These are phyloP conservation scores for Zasmidium angulare DNA, from an alignment of 2,329 filamentous ascomycete genomes.

Conservation along the genomic window DNA sequence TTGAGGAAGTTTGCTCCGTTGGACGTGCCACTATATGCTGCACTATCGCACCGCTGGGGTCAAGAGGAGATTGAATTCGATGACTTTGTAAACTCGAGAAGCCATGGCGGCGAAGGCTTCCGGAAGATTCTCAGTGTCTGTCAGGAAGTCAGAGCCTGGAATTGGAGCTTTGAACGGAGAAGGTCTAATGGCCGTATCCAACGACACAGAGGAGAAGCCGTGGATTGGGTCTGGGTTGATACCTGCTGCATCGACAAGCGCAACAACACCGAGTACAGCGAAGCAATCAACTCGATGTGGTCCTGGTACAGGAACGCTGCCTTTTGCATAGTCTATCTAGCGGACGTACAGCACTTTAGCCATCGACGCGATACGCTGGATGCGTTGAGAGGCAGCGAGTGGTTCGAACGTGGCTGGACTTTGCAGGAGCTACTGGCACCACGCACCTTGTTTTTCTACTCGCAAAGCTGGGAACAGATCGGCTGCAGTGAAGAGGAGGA, in stretches of 20 bases:
- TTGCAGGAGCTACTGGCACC: constrained; percentile 7
- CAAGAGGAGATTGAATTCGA: constrained; percentile 13
- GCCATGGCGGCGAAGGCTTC: background rate
- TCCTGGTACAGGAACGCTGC: constrained; percentile 18
- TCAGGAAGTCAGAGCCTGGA: background rate
- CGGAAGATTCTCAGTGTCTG: background rate
- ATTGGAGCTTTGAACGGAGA: background rate
- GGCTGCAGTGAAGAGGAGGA: constrained; percentile 4
- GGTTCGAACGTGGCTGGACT: constrained; percentile 6
- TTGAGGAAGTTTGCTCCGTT: constrained; percentile 18
- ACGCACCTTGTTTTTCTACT: background rate
- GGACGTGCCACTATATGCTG: constrained; percentile 13
- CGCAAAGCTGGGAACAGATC: constrained; percentile 9
- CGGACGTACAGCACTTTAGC: background rate
- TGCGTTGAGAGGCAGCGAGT: background rate
- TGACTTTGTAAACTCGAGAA: constrained; percentile 1
- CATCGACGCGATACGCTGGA: background rate
- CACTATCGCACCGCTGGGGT: constrained; percentile 18
- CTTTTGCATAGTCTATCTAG: constrained; percentile 19
- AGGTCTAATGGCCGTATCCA: background rate
- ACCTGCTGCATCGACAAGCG: constrained; percentile 24
- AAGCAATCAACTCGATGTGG: constrained; percentile 23
- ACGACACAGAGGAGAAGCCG: background rate
- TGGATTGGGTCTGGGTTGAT: constrained; percentile 20
- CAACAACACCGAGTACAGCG: constrained; percentile 16